Conservation (phyloP, 805 yeast genomes). For the Torulaspora indica region DNA sequence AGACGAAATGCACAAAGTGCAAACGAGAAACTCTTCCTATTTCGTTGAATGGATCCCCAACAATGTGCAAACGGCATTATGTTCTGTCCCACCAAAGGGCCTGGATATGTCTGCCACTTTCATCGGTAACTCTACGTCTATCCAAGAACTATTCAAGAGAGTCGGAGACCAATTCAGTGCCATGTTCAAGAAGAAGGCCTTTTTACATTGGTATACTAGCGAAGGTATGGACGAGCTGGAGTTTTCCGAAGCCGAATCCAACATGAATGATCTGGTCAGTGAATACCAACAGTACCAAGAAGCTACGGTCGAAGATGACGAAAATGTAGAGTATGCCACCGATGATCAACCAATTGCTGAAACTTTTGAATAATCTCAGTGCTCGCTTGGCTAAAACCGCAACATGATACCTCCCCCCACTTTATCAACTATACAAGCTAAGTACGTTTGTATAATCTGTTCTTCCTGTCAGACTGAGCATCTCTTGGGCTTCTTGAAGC, state of each 20-base stretch:
- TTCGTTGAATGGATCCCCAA: slow-evolving; percentile 97
- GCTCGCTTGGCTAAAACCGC: slow-evolving; percentile 4
- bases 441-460: slow-evolving; percentile 2
- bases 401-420: slow-evolving; percentile 4
- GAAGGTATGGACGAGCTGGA: slow-evolving; percentile 97
- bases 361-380: slow-evolving; percentile 25
- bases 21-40: slow-evolving; percentile 72
- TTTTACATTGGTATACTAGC: slow-evolving; percentile 92
- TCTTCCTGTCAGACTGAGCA: not conserved
- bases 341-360: slow-evolving; percentile 42
- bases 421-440: slow-evolving; percentile 1
- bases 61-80: slow-evolving; percentile 89
- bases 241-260: slow-evolving; percentile 89
- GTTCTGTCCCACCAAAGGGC: slow-evolving; percentile 83
- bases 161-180: slow-evolving; percentile 85
- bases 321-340: slow-evolving; percentile 63
- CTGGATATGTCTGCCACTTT: slow-evolving; percentile 88
- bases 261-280: slow-evolving; percentile 80
- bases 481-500: not conserved
- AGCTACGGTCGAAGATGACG: slow-evolving; percentile 71
- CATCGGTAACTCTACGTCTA: slow-evolving; percentile 88
- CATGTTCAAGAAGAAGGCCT: slow-evolving; percentile 91
- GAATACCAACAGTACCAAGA: slow-evolving; percentile 94
- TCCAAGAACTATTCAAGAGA: slow-evolving; percentile 86
- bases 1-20: slow-evolving; percentile 84